Evolutionary conservation across 306 rosid genomes (phyloP).

Genomic region (Herpetospermum pedunculosum): DNA sequence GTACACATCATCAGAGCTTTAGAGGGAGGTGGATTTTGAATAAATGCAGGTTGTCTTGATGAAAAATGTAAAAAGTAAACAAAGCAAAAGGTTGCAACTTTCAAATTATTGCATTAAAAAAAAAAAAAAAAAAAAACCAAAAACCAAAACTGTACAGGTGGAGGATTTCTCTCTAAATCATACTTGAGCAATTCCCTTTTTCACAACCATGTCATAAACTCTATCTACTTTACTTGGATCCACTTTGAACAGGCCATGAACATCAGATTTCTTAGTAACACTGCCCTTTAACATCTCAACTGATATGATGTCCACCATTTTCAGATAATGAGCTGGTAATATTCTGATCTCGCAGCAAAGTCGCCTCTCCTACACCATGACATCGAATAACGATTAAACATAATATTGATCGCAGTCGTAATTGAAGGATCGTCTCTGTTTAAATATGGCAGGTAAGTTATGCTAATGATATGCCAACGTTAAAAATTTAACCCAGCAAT

Average conservation of each 20-base stretch:
- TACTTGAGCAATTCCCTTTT: conserved; percentile 35
- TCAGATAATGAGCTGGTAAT: conserved; percentile 62
- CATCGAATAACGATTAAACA: neutral
- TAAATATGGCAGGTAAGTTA: neutral
- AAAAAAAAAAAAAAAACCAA: no score
- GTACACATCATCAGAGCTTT: no score
- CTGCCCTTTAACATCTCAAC: conserved; percentile 45
- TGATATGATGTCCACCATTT: conserved; percentile 47
- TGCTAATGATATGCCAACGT: neutral
- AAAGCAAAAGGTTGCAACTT: neutral
- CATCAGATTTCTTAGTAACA: conserved; percentile 51
- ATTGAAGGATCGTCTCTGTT: neutral
- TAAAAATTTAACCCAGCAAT: neutral
- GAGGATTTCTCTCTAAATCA: neutral
- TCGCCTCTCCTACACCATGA: conserved; percentile 44
- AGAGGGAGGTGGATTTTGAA: neutral
- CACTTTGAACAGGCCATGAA: conserved; percentile 47
- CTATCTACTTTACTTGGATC: conserved; percentile 66
- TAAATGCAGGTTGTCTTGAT: neutral
- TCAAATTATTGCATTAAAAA: neutral
- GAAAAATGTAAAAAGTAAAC: neutral
- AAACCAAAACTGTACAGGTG: neutral
- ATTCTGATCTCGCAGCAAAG: conserved; percentile 63
- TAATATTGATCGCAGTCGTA: neutral
- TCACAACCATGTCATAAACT: conserved; percentile 59